Conservation (phyloP, 2,329 filamentous ascomycete genomes). For the Metarhizium brunneum region DNA sequence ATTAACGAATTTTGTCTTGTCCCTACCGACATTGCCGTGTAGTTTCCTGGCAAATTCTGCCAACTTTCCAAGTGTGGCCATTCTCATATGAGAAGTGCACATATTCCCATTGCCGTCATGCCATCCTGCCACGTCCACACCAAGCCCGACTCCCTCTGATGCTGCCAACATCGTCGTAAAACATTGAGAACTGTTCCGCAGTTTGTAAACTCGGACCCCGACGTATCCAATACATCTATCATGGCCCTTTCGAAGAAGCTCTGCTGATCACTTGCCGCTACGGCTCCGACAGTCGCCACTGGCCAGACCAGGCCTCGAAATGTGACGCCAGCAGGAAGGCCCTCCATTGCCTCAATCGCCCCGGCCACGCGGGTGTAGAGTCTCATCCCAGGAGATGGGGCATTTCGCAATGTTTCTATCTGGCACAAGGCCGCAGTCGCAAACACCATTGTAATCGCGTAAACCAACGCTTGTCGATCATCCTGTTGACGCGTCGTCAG, state of each 20-base stretch:
- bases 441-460: constrained; percentile 7
- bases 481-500: not conserved
- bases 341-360: constrained; percentile 6
- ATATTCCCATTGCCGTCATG: constrained; percentile 12
- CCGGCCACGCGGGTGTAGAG: not conserved
- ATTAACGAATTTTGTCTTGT: not conserved
- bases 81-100: constrained; percentile 5
- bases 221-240: not conserved
- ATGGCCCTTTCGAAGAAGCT: constrained; percentile 10
- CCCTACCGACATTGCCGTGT: not conserved
- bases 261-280: constrained; percentile 9
- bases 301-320: constrained; percentile 11
- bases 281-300: constrained; percentile 9
- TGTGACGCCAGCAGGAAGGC: constrained; percentile 7
- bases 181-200: constrained; percentile 10
- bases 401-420: constrained; percentile 3
- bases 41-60: not conserved
- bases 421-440: constrained; percentile 10
- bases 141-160: not conserved
- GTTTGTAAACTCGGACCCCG: constrained; percentile 10
- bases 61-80: not conserved
- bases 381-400: not conserved
- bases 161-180: constrained; percentile 9
- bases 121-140: constrained; percentile 11
- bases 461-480: not conserved